These are phyloP conservation scores for Encephalitozoon cuniculi DNA, from an alignment of 371 early-diverging fungal genomes.

Conservation along the genomic window DNA sequence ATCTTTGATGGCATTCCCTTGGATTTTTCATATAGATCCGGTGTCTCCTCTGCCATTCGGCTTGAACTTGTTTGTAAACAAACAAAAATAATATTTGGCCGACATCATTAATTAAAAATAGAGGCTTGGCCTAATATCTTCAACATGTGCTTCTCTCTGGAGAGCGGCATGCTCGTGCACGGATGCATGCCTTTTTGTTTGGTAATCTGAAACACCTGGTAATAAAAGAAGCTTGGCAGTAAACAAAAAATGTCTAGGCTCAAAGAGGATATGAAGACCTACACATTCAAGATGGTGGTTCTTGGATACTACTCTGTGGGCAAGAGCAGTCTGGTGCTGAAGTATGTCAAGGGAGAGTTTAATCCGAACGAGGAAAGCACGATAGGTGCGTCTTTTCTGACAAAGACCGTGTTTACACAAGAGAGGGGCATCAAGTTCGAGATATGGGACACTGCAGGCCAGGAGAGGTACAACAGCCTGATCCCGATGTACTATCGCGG, in stretches of 20 bases:
- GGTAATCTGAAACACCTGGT: background rate
- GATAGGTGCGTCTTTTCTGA: slow-evolving; percentile 97
- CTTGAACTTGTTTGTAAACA: slow-evolving; percentile 36
- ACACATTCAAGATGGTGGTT: slow-evolving; percentile 60
- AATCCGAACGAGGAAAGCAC: slow-evolving; percentile 95
- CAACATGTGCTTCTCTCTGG: background rate
- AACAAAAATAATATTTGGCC: slow-evolving; percentile 20
- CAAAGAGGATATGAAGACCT: slow-evolving; percentile 32
- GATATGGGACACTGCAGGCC: slow-evolving; percentile 78
- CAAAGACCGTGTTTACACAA: slow-evolving; percentile 66
- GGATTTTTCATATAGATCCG: slow-evolving; percentile 37
- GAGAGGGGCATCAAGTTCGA: slow-evolving; percentile 67
- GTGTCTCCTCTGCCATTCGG: slow-evolving; percentile 17
- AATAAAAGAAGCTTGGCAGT: slow-evolving; percentile 9
- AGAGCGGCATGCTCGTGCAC: background rate
- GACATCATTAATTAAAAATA: slow-evolving; percentile 1
- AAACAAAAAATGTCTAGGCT: slow-evolving; percentile 12
- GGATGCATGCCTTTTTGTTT: background rate
- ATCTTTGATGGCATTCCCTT: slow-evolving; percentile 47
- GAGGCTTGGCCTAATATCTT: background rate
- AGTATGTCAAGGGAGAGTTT: slow-evolving; percentile 93
- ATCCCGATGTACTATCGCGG: slow-evolving; percentile 90
- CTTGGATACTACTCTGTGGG: slow-evolving; percentile 61
- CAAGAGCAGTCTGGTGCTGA: slow-evolving; percentile 58
- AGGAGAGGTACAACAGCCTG: slow-evolving; percentile 83